phyloP scores from a whole-genome alignment of 2,329 filamentous ascomycete genomes.

The Zymoseptoria tritici region DNA sequence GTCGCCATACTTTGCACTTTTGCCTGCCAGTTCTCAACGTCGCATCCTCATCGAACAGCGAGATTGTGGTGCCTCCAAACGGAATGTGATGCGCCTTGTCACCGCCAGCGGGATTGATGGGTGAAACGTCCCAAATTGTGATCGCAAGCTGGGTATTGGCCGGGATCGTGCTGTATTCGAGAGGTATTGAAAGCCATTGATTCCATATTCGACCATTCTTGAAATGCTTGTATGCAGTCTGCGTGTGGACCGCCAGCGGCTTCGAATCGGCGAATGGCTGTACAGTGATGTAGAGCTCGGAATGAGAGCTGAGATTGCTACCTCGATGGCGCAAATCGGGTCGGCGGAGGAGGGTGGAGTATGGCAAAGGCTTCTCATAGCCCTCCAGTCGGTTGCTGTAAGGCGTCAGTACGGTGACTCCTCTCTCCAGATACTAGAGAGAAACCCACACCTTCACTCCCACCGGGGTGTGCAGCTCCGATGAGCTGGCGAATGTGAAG shows the following conservation, averaged over 20 bases:
- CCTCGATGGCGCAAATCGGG: constrained; percentile 80
- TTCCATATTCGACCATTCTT: constrained; percentile 73
- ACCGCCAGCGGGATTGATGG: constrained; percentile 62
- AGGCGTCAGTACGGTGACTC: constrained; percentile 16
- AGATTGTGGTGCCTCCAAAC: constrained; percentile 87
- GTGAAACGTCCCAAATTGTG: constrained; percentile 90
- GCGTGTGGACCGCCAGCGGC: constrained; percentile 80
- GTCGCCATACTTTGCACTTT: constrained; percentile 78
- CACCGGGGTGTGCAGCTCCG: constrained; percentile 67
- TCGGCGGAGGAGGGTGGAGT: constrained; percentile 69
- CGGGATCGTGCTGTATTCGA: constrained; percentile 75
- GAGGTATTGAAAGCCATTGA: constrained; percentile 86
- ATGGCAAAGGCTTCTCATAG: constrained; percentile 64
- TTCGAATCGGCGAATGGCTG: constrained; percentile 97
- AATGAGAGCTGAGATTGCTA: constrained; percentile 73
- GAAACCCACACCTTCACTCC: constrained; percentile 54
- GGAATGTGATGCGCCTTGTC: constrained; percentile 73
- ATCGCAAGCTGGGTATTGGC: constrained; percentile 78
- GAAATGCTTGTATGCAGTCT: constrained; percentile 89
- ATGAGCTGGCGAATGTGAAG: constrained; percentile 89
- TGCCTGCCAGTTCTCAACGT: constrained; percentile 87
- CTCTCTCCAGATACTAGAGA: not conserved
- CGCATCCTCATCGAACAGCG: constrained; percentile 87
- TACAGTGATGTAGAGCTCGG: constrained; percentile 85
- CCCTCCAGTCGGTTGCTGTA: constrained; percentile 63